These are phyloP conservation scores for Sanguinoderma infundibulare DNA, from an alignment of 1,284 basidiomycete species.

Conservation along the genomic window DNA sequence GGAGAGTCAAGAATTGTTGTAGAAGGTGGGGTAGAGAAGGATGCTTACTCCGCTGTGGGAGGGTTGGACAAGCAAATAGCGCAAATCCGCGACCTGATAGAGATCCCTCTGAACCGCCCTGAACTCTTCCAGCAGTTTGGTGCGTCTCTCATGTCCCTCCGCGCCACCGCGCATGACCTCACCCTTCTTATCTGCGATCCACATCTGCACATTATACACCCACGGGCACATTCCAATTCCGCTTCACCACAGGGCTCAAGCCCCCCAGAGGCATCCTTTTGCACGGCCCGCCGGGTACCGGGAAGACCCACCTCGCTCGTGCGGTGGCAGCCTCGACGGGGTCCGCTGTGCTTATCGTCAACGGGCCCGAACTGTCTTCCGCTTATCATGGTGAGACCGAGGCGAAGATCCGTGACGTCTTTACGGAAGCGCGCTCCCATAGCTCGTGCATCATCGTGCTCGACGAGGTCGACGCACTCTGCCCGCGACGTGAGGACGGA, in stretches of 20 bases:
- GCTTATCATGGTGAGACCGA: conserved; percentile 98
- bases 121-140: conserved; percentile 91
- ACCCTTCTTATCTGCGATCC: background rate
- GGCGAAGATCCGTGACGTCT: conserved; percentile 87
- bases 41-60: conserved; percentile 80
- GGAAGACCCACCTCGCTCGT: conserved; percentile 92
- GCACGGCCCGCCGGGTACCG: conserved; percentile 93
- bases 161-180: conserved; percentile 10
- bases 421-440: conserved; percentile 80
- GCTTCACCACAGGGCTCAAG: conserved; percentile 64
- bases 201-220: background rate
- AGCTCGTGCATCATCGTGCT: conserved; percentile 93
- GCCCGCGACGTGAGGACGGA: conserved; percentile 87
- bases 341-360: conserved; percentile 86
- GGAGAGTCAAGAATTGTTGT: conserved; percentile 48
- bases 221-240: background rate
- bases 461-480: conserved; percentile 96
- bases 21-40: conserved; percentile 43
- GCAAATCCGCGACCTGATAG: conserved; percentile 91
- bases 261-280: conserved; percentile 91
- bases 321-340: conserved; percentile 85
- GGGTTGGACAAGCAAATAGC: conserved; percentile 89
- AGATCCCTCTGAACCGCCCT: conserved; percentile 90
- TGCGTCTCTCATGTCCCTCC: conserved; percentile 34
- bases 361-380: conserved; percentile 93